Percentiles rank a stretch among this genome's conserved stretches.
These are phyloP conservation scores for Biancaea sappan DNA, from an alignment of 306 rosid species.

Conservation along the genomic window DNA sequence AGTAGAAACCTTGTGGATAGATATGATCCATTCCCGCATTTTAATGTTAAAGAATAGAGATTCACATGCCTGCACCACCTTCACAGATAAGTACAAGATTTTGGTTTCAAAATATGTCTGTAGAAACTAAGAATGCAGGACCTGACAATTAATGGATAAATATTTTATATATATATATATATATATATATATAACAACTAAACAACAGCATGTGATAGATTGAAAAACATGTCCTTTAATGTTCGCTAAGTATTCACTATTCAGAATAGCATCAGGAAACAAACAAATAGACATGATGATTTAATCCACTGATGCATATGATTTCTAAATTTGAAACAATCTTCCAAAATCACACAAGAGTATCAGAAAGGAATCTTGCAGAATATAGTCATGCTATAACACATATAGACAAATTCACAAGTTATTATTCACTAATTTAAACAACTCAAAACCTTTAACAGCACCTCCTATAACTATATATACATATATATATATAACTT, in stretches of 20 bases:
- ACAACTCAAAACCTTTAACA: not conserved
- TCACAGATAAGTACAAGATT: not conserved
- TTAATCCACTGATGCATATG: not conserved
- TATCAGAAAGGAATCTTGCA: not conserved
- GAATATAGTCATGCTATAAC: not conserved
- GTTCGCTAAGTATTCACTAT: not conserved
- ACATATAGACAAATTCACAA: not conserved
- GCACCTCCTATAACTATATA: not conserved
- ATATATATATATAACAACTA: not conserved
- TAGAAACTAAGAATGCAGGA: not conserved
- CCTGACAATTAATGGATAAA: not conserved
- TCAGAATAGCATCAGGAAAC: slow-evolving; percentile 6
- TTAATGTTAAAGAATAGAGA: not conserved
- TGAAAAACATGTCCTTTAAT: not conserved
- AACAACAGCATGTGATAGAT: not conserved
- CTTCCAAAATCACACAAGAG: not conserved
- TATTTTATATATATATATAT: no score
- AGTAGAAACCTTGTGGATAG: not conserved
- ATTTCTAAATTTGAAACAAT: slow-evolving; percentile 9
- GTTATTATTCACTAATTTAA: not conserved
- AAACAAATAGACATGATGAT: not conserved
- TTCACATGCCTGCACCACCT: not conserved
- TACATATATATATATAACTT: not conserved
- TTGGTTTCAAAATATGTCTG: slow-evolving; percentile 5
- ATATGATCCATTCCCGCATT: not conserved